Evolutionary conservation across 345 rosid genomes (phyloP).

Genomic region (Populus davidiana): DNA sequence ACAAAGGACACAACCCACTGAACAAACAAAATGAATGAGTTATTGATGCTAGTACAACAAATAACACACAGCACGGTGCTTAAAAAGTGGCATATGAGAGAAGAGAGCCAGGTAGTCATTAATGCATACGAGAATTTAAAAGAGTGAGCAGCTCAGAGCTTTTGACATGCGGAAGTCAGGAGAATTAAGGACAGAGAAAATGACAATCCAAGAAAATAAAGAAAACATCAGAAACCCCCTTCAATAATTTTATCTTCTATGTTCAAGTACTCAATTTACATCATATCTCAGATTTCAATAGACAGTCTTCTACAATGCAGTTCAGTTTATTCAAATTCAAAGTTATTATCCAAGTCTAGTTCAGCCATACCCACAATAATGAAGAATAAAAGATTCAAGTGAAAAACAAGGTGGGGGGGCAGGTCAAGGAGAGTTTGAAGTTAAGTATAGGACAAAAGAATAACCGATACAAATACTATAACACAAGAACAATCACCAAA

Average conservation of each 20-base stretch:
- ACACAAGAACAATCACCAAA: not conserved
- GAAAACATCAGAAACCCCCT: not conserved
- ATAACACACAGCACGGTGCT: constrained; percentile 3
- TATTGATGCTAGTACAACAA: constrained; percentile 6
- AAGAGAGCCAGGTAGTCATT: not conserved
- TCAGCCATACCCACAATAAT: not conserved
- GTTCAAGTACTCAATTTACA: not conserved
- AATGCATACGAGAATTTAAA: not conserved
- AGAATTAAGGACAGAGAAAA: not conserved
- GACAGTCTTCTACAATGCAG: not conserved
- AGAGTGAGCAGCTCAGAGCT: not conserved
- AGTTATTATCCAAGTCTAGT: not conserved
- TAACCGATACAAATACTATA: not conserved
- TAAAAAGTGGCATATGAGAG: not conserved
- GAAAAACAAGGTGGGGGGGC: not conserved
- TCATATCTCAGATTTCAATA: not conserved
- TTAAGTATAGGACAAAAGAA: not conserved
- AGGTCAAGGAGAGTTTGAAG: not conserved
- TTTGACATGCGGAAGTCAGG: not conserved
- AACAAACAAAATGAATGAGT: constrained; percentile 18
- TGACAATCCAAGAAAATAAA: not conserved
- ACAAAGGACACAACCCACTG: constrained; percentile 80
- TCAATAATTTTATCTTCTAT: not conserved
- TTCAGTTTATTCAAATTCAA: not conserved
- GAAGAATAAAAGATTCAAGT: not conserved